Evolutionary conservation across 202 grass and related monocot species (phyloP).

Genomic region (Digitaria exilis): DNA sequence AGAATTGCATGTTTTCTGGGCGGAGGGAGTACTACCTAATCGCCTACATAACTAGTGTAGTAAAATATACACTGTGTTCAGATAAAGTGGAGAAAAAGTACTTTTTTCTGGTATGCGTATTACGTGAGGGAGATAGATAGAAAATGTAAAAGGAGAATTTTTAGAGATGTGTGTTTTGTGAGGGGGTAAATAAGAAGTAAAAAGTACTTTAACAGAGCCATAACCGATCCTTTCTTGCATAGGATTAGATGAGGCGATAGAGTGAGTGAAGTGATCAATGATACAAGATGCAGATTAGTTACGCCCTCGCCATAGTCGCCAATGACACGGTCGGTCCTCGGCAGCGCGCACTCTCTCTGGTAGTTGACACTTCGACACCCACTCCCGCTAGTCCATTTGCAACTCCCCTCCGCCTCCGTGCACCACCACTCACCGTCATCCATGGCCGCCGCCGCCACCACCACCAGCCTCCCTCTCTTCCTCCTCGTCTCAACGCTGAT

Average conservation of each 20-base stretch:
- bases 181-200: no score
- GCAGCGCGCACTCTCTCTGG: neutral
- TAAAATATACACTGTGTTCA: no score
- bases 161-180: no score
- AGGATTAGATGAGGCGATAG: neutral
- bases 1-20: no score
- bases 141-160: no score
- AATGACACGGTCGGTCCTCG: neutral
- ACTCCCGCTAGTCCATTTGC: neutral
- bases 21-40: no score
- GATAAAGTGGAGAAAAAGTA: no score
- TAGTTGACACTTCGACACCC: conserved; percentile 3
- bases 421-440: neutral
- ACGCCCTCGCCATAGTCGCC: neutral
- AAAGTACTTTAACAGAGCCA: no score
- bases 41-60: neutral
- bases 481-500: conserved; percentile 13
- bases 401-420: neutral
- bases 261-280: neutral
- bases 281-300: neutral
- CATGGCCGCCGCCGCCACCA: neutral
- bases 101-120: no score
- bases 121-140: no score
- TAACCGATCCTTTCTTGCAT: no score
- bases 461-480: neutral